phyloP scores from a whole-genome alignment of 169 alveolate species.

The Plasmodium gonderi region DNA sequence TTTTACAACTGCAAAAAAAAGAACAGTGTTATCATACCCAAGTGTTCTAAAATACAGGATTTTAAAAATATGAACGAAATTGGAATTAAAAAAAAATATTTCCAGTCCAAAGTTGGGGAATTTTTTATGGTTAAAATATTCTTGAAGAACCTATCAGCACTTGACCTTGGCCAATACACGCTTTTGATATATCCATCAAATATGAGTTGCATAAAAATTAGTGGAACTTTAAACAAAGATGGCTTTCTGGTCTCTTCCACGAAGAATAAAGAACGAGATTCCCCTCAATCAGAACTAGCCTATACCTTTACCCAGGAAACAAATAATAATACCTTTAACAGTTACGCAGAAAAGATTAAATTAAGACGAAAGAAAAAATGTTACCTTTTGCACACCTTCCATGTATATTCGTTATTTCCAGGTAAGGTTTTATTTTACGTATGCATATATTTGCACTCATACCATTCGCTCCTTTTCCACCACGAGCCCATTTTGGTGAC shows the following conservation, averaged over 20 bases:
- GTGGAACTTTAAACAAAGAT: constrained; percentile 34
- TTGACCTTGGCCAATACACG: constrained; percentile 56
- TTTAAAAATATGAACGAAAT: constrained; percentile 9
- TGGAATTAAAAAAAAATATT: constrained; percentile 52
- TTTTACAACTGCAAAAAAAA: constrained; percentile 59
- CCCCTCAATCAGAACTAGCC: too few relatives aligned
- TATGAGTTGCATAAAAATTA: constrained; percentile 52
- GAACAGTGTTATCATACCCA: constrained; percentile 65
- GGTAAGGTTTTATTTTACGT: constrained; percentile 67
- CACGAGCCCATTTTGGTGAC: constrained; percentile 67
- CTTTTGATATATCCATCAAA: constrained; percentile 61
- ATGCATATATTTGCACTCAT: constrained; percentile 40
- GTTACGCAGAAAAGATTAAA: neutral
- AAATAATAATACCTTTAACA: too few relatives aligned
- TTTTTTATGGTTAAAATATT: constrained; percentile 25
- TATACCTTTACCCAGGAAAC: too few relatives aligned
- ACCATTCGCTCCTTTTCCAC: constrained; percentile 48
- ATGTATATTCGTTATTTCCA: constrained; percentile 56
- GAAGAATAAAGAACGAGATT: neutral
- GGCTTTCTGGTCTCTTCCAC: neutral
- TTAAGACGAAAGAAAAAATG: neutral
- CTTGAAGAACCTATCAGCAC: neutral
- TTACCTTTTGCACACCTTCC: constrained; percentile 48
- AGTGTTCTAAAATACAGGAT: constrained; percentile 34
- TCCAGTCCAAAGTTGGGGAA: constrained; percentile 15